Evolutionary conservation across 2,329 filamentous ascomycete genomes (phyloP).

Genomic region (Ophiostoma sp.): DNA sequence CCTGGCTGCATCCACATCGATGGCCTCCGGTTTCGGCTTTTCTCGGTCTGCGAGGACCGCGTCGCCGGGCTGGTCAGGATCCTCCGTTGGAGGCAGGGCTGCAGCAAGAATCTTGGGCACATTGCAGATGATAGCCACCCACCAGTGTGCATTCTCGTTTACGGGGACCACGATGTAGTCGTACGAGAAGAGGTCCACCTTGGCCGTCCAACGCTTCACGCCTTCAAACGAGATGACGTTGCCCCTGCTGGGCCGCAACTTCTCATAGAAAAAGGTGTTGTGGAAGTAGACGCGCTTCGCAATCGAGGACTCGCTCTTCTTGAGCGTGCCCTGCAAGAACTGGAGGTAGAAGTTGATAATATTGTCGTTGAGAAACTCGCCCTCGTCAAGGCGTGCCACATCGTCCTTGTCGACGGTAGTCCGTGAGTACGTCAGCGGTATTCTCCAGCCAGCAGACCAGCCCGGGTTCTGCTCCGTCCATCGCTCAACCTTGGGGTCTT

Average conservation of each 20-base stretch:
- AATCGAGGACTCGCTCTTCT: slow-evolving; percentile 49
- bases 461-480: slow-evolving; percentile 49
- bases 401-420: slow-evolving; percentile 66
- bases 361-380: slow-evolving; percentile 87
- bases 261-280: slow-evolving; percentile 87
- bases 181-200: slow-evolving; percentile 74
- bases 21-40: not conserved
- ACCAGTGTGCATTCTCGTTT: slow-evolving; percentile 86
- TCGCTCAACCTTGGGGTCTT: not conserved
- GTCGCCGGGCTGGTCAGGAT: not conserved
- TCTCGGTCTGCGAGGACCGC: not conserved
- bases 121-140: slow-evolving; percentile 91
- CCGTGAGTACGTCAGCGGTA: slow-evolving; percentile 59
- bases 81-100: slow-evolving; percentile 14
- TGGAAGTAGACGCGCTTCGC: slow-evolving; percentile 73
- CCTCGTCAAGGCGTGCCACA: slow-evolving; percentile 71
- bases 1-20: not conserved
- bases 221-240: slow-evolving; percentile 71
- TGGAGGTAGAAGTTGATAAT: slow-evolving; percentile 83
- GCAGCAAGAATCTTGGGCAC: slow-evolving; percentile 54
- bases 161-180: slow-evolving; percentile 91
- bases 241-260: slow-evolving; percentile 58
- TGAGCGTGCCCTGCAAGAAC: slow-evolving; percentile 59
- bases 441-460: slow-evolving; percentile 51
- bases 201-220: slow-evolving; percentile 82